phyloP scores from a whole-genome alignment of 164 flowering plant species.

The Paratinospora sagittata region DNA sequence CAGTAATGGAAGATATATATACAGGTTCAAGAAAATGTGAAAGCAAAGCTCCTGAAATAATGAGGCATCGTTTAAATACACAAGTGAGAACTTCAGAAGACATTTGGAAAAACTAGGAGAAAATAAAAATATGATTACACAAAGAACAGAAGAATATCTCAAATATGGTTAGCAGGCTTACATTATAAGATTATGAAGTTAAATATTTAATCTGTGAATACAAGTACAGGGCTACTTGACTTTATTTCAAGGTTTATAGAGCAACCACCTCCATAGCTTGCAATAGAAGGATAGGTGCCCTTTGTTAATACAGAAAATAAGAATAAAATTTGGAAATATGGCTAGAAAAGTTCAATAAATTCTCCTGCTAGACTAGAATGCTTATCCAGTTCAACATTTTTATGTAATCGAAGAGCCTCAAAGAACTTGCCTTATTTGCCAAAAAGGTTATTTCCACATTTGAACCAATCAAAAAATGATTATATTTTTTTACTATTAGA shows the following conservation, averaged over 20 bases:
- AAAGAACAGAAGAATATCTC: background rate
- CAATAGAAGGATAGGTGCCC: no score
- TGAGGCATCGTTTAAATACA: conserved; percentile 12
- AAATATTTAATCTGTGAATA: no score
- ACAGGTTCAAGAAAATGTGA: conserved; percentile 80
- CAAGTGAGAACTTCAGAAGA: background rate
- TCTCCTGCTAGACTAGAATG: background rate
- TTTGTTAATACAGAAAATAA: no score
- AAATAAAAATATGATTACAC: background rate
- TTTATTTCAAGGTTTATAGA: no score
- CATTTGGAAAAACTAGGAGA: background rate
- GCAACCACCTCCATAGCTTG: no score
- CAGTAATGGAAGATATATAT: conserved; percentile 71
- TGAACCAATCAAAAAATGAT: background rate
- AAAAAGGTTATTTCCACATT: background rate
- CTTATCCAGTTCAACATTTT: background rate
- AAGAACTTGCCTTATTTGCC: background rate
- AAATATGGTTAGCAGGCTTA: no score
- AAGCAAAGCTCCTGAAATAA: conserved; percentile 75
- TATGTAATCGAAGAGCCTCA: background rate
- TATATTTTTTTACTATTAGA: background rate
- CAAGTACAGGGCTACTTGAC: no score
- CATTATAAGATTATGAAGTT: no score
- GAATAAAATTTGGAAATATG: no score
- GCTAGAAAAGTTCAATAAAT: background rate